These are phyloP conservation scores for Cinchona pubescens DNA, from an alignment of 257 asterid species.

Conservation along the genomic window DNA sequence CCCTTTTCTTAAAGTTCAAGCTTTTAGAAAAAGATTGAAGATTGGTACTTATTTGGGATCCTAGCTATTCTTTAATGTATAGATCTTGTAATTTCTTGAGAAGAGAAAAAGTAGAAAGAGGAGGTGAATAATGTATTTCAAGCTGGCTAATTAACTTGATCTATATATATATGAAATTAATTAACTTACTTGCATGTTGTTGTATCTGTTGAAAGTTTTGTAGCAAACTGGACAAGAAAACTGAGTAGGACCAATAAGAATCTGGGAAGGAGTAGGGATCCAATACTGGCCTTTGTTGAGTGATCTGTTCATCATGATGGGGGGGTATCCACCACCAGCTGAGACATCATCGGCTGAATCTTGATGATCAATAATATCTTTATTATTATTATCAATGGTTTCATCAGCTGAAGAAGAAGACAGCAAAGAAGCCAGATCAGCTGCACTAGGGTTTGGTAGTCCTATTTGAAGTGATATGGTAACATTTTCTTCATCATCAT, in stretches of 20 bases:
- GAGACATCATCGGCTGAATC: too few relatives aligned
- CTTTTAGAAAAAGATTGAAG: slow-evolving; percentile 18
- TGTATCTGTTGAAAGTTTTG: slow-evolving; percentile 90
- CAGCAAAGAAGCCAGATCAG: slow-evolving; percentile 61
- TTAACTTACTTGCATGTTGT: slow-evolving; percentile 83
- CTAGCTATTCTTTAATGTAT: too few relatives aligned
- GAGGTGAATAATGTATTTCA: too few relatives aligned
- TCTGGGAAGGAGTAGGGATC: slow-evolving; percentile 96
- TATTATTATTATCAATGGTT: slow-evolving; percentile 12
- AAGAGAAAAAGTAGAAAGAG: too few relatives aligned
- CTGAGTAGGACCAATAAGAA: slow-evolving; percentile 91
- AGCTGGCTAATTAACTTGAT: too few relatives aligned
- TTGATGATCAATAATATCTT: too few relatives aligned
- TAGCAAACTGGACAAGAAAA: slow-evolving; percentile 86
- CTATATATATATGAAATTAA: too few relatives aligned
- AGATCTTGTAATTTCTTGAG: too few relatives aligned
- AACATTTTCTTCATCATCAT: slow-evolving; percentile 38
- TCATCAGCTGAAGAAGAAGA: slow-evolving; percentile 30
- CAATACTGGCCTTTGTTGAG: slow-evolving; percentile 84
- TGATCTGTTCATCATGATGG: too few relatives aligned
- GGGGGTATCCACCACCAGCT: slow-evolving; percentile 31
- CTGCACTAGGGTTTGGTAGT: slow-evolving; percentile 84
- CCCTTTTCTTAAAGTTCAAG: slow-evolving; percentile 20
- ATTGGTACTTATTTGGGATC: too few relatives aligned
- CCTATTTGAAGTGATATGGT: slow-evolving; percentile 86